Conservation (phyloP, 352 stramenopile genomes). For the Phytopythium vexans region DNA sequence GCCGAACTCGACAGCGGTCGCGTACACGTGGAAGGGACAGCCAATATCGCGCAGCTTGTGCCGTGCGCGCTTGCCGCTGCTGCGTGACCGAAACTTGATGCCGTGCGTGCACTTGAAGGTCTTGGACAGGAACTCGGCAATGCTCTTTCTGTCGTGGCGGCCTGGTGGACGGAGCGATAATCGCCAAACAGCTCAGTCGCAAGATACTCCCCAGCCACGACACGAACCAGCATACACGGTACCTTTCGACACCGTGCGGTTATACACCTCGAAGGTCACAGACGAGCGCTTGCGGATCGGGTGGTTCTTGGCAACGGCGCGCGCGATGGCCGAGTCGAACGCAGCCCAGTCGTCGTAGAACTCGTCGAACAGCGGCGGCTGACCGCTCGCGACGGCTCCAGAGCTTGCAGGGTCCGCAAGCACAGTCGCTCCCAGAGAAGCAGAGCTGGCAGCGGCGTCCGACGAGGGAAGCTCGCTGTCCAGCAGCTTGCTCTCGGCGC, state of each 20-base stretch:
- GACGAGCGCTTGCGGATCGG: conserved; percentile 82
- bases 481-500: no score
- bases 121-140: conserved; percentile 78
- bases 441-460: no score
- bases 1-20: conserved; percentile 59
- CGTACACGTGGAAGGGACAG: conserved; percentile 81
- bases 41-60: conserved; percentile 72
- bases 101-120: conserved; percentile 84
- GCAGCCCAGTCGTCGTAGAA: conserved; percentile 74
- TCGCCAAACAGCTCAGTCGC: not conserved
- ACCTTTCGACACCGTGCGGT: conserved; percentile 81
- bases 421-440: not conserved
- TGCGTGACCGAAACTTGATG: conserved; percentile 77
- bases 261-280: conserved; percentile 84
- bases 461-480: no score
- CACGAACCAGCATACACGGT: not conserved
- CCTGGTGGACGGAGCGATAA: conserved; percentile 10
- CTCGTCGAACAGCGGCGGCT: conserved; percentile 54
- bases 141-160: conserved; percentile 64
- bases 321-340: conserved; percentile 62
- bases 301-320: conserved; percentile 60
- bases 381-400: not conserved
- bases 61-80: conserved; percentile 60
- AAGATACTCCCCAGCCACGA: not conserved
- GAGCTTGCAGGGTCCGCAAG: not conserved